Percentiles rank a stretch among this genome's conserved stretches.
phyloP scores from a whole-genome alignment of 345 rosid genomes.

The Diplotaxis tenuifolia region DNA sequence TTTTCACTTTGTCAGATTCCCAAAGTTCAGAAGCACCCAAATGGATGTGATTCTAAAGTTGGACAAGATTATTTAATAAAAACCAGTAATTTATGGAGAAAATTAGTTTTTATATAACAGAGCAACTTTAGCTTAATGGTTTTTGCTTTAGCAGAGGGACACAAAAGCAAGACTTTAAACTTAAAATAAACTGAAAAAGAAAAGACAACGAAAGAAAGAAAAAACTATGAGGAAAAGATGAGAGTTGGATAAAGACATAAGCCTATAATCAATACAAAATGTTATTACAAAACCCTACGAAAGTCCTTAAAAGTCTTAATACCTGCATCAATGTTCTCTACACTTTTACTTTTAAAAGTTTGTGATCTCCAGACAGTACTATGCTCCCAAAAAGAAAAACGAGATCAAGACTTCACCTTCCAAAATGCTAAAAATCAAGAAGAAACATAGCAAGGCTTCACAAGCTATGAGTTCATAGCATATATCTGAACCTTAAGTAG shows the following conservation, averaged over 20 bases:
- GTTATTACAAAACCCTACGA: slow-evolving; percentile 30
- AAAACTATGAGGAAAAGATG: slow-evolving; percentile 22
- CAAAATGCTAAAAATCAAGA: slow-evolving; percentile 14
- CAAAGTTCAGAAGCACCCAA: slow-evolving; percentile 33
- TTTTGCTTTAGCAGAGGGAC: slow-evolving; percentile 40
- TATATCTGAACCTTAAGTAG: slow-evolving; percentile 3
- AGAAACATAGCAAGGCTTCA: slow-evolving; percentile 27
- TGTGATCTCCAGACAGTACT: slow-evolving; percentile 16
- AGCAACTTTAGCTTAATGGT: slow-evolving; percentile 50
- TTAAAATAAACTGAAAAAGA: slow-evolving; percentile 3
- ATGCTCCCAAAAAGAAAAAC: not conserved
- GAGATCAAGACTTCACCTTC: slow-evolving; percentile 23
- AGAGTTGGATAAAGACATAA: slow-evolving; percentile 24
- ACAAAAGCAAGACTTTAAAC: slow-evolving; percentile 37
- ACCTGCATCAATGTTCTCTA: slow-evolving; percentile 11
- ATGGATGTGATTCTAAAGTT: slow-evolving; percentile 22
- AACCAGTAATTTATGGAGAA: slow-evolving; percentile 1
- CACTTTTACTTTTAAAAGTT: slow-evolving; percentile 9
- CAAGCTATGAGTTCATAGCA: slow-evolving; percentile 23
- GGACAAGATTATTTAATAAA: not conserved
- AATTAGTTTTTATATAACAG: slow-evolving; percentile 27
- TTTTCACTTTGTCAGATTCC: slow-evolving; percentile 37
- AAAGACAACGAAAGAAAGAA: not conserved
- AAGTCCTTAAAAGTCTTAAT: slow-evolving; percentile 18
- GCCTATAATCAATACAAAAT: slow-evolving; percentile 27